Evolutionary conservation across 2,329 filamentous ascomycete genomes (phyloP), one percentile per base, ranked within the genome.

Genomic region (Phyllosticta citribraziliensis): DNA sequence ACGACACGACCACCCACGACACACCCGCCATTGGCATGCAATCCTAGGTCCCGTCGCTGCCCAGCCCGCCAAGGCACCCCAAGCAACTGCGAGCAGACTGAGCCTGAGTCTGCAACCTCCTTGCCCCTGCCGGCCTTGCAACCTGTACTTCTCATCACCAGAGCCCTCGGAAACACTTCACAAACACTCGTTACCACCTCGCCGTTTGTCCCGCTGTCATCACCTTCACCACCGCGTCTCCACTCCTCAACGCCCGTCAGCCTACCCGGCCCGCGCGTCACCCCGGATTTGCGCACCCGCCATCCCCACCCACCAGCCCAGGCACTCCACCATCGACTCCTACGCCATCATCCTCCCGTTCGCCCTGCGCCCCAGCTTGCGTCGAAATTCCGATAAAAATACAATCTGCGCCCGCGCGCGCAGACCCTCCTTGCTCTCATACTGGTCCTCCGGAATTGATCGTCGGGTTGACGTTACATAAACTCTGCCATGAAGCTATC

Each of bases 401-500:
- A 33, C 9, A 40, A 40, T 40, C 40, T n/a, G 14, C 40, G 40
- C 40, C 40, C 14, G 2, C 11, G 33, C 12, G 33, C 40, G 40
- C 40, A 30, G 27, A 8, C 40, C 14, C 40, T 17, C 40, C 1
- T n/a, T 8, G n/a, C 6, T 47, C n/a, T 5, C 17, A 47, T 47
- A n/a, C 14, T n/a, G 40, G 40, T 47, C 40, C 12, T n/a, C 40
- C 40, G 14, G n/a, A 47, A 47, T 17, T 47, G 40, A 47, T 47
- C 40, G 14, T n/a, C 40, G n/a, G 14, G 17, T n/a, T 6, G 40
- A n/a, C 40, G n/a, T 47, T 47, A n/a, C 40, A 47, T 47, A n/a
- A 47, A 47, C 24, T 47, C 14, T 50, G 52, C 47, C 33, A 75
- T 75, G 73, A 75, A 71, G 69, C 66, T 74, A 63, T 63, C 64